Percentiles rank a stretch among this genome's conserved stretches.
Conservation (phyloP, 768 basidiomycete species). For the Chalciporus chontae region DNA sequence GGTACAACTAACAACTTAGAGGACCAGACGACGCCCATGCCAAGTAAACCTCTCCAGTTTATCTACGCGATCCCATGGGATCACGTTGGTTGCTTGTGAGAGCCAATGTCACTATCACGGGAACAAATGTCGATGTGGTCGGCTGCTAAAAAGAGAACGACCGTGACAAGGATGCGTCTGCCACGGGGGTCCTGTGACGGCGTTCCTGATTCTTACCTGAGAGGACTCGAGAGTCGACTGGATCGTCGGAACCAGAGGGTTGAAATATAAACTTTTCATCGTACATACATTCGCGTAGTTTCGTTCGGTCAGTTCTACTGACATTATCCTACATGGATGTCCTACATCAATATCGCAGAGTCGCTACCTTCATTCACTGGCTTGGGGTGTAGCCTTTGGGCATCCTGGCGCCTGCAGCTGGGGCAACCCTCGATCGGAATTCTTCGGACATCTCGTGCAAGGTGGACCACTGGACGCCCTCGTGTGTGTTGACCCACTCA, state of each 20-base stretch:
- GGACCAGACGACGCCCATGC: too few relatives aligned
- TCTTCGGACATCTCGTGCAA: constrained; percentile 66
- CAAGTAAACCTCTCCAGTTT: neutral
- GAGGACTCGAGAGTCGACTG: too few relatives aligned
- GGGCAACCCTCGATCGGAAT: constrained; percentile 51
- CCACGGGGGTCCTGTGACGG: constrained; percentile 7
- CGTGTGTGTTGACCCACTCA: constrained; percentile 69
- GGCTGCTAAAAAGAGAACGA: constrained; percentile 1
- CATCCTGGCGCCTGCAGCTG: constrained; percentile 51
- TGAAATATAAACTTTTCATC: too few relatives aligned
- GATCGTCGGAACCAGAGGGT: too few relatives aligned
- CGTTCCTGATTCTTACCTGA: neutral
- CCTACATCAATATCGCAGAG: constrained; percentile 1
- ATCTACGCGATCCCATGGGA: constrained; percentile 8
- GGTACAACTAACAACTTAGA: too few relatives aligned
- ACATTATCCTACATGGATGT: neutral
- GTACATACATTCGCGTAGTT: neutral
- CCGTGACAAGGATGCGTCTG: neutral
- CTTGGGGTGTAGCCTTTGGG: constrained; percentile 38
- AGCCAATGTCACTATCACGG: constrained; percentile 1
- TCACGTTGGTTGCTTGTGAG: constrained; percentile 5
- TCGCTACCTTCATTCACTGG: neutral
- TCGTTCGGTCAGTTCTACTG: neutral
- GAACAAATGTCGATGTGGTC: neutral
- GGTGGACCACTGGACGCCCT: constrained; percentile 66